A percentile compares a stretch with the other conserved stretches of the same genome.
Evolutionary conservation across 106 monocot species (phyloP).

Genomic region (Acorus calamus): DNA sequence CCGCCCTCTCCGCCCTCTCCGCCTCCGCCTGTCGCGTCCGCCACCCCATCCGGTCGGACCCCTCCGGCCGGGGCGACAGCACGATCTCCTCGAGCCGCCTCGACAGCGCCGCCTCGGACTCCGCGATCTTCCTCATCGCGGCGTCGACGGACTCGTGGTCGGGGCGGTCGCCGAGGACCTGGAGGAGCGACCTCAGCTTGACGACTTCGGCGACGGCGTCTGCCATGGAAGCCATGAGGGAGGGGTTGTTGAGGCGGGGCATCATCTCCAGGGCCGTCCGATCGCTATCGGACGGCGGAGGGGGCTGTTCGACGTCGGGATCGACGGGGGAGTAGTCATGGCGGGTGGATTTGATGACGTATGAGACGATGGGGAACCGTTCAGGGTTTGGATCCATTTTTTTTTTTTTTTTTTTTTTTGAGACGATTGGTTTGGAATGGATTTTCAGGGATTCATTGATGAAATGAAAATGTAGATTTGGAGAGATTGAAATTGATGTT

Average conservation of each 20-base stretch:
- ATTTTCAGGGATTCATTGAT: no score
- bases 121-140: slow-evolving; percentile 22
- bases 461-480: no score
- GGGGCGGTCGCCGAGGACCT: slow-evolving; percentile 32
- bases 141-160: slow-evolving; percentile 52
- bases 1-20: slow-evolving; percentile 1
- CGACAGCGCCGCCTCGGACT: slow-evolving; percentile 14
- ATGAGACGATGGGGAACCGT: no score
- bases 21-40: slow-evolving; percentile 3
- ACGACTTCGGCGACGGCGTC: slow-evolving; percentile 37
- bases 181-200: slow-evolving; percentile 34
- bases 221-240: slow-evolving; percentile 39
- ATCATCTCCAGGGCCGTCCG: slow-evolving; percentile 4
- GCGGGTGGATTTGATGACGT: no score
- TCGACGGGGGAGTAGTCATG: no score
- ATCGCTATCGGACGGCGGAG: no score
- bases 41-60: slow-evolving; percentile 2
- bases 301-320: no score
- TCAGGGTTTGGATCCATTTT: no score
- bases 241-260: slow-evolving; percentile 36
- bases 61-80: neutral
- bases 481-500: no score
- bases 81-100: slow-evolving; percentile 4
- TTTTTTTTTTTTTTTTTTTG: no score
- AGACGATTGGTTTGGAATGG: no score